phyloP scores from a whole-genome alignment of 2,329 filamentous ascomycete species.

The Nannizziopsis arthrosporioides region DNA sequence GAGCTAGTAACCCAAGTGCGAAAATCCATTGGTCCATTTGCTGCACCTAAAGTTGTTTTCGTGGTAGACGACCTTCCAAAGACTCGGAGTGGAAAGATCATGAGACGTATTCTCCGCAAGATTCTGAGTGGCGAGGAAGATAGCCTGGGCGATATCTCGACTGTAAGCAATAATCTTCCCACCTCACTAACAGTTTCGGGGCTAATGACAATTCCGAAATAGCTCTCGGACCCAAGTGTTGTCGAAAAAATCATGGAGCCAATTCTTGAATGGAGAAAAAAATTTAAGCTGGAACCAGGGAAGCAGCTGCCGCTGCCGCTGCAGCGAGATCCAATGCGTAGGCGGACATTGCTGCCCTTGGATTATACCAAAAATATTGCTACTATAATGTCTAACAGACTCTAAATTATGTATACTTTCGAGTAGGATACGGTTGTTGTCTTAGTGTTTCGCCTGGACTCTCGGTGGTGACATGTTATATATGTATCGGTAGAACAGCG shows the following conservation, averaged over 20 bases:
- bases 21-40: slow-evolving; percentile 95
- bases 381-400: too few species aligned
- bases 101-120: slow-evolving; percentile 94
- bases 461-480: too few species aligned
- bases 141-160: slow-evolving; percentile 84
- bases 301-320: not conserved
- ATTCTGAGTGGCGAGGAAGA: slow-evolving; percentile 95
- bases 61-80: slow-evolving; percentile 91
- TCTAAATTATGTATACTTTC: too few species aligned
- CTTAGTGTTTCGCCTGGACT: too few species aligned
- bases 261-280: slow-evolving; percentile 49
- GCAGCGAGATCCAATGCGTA: too few species aligned
- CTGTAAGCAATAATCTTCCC: slow-evolving; percentile 47
- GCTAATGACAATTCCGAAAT: slow-evolving; percentile 3
- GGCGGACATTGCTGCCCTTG: too few species aligned
- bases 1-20: slow-evolving; percentile 89
- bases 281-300: slow-evolving; percentile 11
- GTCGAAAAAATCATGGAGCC: slow-evolving; percentile 79
- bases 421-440: too few species aligned
- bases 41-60: slow-evolving; percentile 85
- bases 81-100: slow-evolving; percentile 97
- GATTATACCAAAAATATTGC: too few species aligned
- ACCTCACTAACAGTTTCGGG: not conserved
- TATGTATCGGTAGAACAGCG: too few species aligned
- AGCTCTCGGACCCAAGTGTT: slow-evolving; percentile 81